Evolutionary conservation across 768 basidiomycete genomes (phyloP), one percentile per base, ranked within the genome.

Genomic region (Clitopilus hobsonii): DNA sequence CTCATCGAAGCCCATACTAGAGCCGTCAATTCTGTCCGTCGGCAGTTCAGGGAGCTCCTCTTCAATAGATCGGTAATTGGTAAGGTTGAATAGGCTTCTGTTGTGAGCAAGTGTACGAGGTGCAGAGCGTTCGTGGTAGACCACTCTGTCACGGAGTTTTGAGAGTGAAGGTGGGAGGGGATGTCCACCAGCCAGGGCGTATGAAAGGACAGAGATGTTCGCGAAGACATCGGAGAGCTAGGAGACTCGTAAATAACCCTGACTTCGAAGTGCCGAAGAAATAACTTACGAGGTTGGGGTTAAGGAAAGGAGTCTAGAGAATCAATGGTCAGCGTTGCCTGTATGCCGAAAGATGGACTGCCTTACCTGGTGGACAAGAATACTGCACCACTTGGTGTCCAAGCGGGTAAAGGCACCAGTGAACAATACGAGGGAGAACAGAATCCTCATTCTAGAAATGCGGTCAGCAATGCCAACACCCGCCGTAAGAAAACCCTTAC

Each of bases 161-260:
- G 74, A 74, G 1, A 75, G 62, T 11, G 71, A 70, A 0, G 72
- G 67, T 16, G 74, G 75, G 20, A 78, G 58, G 10, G 72, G 68
- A 29, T 65, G 67, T 3, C 69, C 72, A 2, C 65, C 64, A 47
- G 65, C 64, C 11, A 78, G 67, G 2, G 72, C 68, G 49, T 67
- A 66, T 2, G 76, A 73, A 0, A 75, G 61, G 49, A 76, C 71
- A 14, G 73, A 65, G 25, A 75, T 60, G 4, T 68, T 74, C n/a
- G 71, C 66, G 55, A 78, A 77, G 30, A 77, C 56, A 53, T 78
- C 77, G 1, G 76, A 71, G 14, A 78, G 66, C 77, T 78, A 41
- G 32, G 32, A 36, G 32, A 10, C n/a, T 36, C 13, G 32, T 11
- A 36, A 14, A 36, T 36, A 2, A 11, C n/a, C 32, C 2, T 11